These are phyloP conservation scores for Fusarium cyanostomum DNA, from an alignment of 2,329 filamentous ascomycete genomes.

Conservation along the genomic window DNA sequence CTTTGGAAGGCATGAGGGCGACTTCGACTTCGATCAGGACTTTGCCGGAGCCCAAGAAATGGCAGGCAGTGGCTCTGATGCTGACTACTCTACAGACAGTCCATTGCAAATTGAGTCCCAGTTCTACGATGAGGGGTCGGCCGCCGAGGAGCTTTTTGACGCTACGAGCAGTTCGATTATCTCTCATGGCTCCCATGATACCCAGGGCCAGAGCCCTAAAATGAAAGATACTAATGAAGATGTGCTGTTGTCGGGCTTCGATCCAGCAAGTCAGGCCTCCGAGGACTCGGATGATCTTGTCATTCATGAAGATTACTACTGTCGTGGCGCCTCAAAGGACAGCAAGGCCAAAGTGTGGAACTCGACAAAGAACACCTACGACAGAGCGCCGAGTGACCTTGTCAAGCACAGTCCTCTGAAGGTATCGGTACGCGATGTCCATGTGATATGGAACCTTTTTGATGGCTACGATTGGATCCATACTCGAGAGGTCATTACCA, in stretches of 20 bases:
- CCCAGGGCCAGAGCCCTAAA: constrained; percentile 25
- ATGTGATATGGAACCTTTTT: constrained; percentile 97
- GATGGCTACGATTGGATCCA: constrained; percentile 97
- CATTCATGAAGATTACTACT: constrained; percentile 83
- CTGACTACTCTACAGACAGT: constrained; percentile 46
- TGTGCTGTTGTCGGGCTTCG: constrained; percentile 48
- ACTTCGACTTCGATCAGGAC: constrained; percentile 71
- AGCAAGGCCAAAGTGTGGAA: constrained; percentile 83
- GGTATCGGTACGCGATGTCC: constrained; percentile 83
- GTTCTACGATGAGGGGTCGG: constrained; percentile 57
- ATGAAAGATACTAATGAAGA: constrained; percentile 52
- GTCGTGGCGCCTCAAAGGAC: constrained; percentile 66
- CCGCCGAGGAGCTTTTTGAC: constrained; percentile 60
- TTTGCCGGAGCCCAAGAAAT: constrained; percentile 65
- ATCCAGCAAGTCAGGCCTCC: constrained; percentile 48
- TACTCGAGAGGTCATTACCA: constrained; percentile 85
- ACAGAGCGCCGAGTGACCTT: constrained; percentile 68
- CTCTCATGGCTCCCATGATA: constrained; percentile 34
- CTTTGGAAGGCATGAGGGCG: constrained; percentile 70
- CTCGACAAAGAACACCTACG: constrained; percentile 78
- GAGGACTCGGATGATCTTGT: constrained; percentile 70
- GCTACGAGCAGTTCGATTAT: constrained; percentile 50
- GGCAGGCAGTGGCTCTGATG: constrained; percentile 51
- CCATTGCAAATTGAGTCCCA: constrained; percentile 55
- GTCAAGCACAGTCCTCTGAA: constrained; percentile 76